These are phyloP conservation scores for Rhododendron williamsianum DNA, from an alignment of 148 eudicot species.

Conservation along the genomic window DNA sequence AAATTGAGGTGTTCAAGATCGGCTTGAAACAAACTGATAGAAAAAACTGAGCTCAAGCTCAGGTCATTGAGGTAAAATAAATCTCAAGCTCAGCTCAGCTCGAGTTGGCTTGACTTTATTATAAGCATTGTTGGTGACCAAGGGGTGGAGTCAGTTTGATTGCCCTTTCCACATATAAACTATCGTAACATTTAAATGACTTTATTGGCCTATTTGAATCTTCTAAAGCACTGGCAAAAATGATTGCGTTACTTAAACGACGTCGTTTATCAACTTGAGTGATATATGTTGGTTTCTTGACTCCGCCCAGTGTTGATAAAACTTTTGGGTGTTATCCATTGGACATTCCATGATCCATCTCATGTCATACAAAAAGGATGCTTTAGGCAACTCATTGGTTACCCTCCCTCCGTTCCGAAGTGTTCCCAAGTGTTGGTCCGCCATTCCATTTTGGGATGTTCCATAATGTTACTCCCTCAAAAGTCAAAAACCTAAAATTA, in stretches of 20 bases:
- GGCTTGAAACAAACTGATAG: not conserved
- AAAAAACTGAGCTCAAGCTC: not conserved
- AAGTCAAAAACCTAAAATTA: not conserved
- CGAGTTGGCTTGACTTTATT: not conserved
- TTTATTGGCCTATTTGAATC: not conserved
- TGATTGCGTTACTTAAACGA: not conserved
- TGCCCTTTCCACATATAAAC: not conserved
- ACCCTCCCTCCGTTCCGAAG: not conserved
- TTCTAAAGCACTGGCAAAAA: not conserved
- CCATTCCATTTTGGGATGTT: not conserved
- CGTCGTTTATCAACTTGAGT: not conserved
- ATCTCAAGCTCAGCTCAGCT: not conserved
- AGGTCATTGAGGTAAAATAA: not conserved
- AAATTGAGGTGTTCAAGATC: no score
- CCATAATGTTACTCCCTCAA: not conserved
- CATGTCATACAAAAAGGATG: not conserved
- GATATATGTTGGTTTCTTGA: not conserved
- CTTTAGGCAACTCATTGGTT: not conserved
- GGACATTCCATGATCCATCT: not conserved
- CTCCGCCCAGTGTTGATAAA: not conserved
- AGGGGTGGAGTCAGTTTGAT: not conserved
- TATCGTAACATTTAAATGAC: not conserved
- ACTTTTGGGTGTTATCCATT: not conserved
- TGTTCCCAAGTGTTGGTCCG: not conserved
- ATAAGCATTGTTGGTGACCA: not conserved